A percentile compares a stretch with the other conserved stretches of the same genome.
phyloP scores from a whole-genome alignment of 306 rosid genomes.

The Dalbergia cultrata region DNA sequence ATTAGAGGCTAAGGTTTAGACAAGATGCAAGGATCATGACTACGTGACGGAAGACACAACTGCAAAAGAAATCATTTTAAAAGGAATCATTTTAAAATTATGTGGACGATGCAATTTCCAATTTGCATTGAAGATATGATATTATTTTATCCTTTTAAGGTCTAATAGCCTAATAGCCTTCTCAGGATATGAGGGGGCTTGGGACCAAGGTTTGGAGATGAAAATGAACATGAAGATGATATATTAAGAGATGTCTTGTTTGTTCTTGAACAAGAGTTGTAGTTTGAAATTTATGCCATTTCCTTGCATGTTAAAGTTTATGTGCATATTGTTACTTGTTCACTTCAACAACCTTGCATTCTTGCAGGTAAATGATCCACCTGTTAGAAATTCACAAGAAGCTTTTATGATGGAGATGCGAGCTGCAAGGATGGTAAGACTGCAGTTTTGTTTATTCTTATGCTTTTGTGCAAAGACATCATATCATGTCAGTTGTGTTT shows the following conservation, averaged over 20 bases:
- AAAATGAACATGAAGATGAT: no score
- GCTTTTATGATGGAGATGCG: conserved; percentile 96
- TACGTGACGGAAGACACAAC: no score
- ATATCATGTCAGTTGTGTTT: conserved; percentile 8
- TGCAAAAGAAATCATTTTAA: no score
- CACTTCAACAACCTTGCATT: conserved; percentile 35
- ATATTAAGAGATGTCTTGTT: neutral
- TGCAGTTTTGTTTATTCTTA: neutral
- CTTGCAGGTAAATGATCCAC: conserved; percentile 80
- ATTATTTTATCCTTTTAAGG: no score
- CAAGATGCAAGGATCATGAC: no score
- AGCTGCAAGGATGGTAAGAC: conserved; percentile 81
- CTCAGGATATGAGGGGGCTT: no score
- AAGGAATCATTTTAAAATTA: no score
- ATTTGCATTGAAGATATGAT: no score
- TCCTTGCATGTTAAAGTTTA: neutral
- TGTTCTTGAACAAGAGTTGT: neutral
- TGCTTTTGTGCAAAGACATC: conserved; percentile 14
- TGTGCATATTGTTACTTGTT: conserved; percentile 20
- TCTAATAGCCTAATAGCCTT: no score
- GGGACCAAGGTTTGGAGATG: no score
- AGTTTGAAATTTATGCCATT: conserved; percentile 14
- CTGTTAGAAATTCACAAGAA: conserved; percentile 92
- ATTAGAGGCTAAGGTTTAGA: no score
- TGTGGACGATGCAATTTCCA: no score